These are phyloP conservation scores for Neurospora cerealis DNA, from an alignment of 495 filamentous ascomycete species.

Conservation along the genomic window DNA sequence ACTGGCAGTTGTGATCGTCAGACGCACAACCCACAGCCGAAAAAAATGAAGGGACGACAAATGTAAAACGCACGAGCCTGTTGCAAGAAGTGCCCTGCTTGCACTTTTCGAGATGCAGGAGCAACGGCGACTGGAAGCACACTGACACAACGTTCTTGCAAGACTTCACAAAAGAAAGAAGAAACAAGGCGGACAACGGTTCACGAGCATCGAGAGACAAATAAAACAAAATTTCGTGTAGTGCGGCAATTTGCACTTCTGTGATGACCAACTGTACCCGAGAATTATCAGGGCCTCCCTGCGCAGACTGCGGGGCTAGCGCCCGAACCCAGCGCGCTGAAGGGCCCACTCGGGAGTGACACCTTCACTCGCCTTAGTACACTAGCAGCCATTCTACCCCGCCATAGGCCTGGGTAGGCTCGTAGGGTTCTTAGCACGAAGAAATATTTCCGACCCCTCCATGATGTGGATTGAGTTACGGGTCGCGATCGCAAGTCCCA, in stretches of 20 bases:
- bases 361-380: neutral
- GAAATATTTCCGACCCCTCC: conserved; percentile 8
- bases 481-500: neutral
- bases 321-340: conserved; percentile 11
- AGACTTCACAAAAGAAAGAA: neutral
- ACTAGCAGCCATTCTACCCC: conserved; percentile 2
- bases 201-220: neutral
- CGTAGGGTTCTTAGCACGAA: neutral
- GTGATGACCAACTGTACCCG: neutral
- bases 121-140: neutral
- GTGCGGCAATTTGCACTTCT: neutral
- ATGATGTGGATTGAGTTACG: neutral
- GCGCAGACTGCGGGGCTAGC: conserved; percentile 4
- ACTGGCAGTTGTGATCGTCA: neutral
- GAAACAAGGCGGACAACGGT: neutral
- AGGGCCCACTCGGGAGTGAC: neutral
- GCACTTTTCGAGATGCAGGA: neutral
- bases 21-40: neutral
- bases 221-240: neutral
- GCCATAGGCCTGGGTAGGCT: conserved; percentile 7
- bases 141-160: neutral
- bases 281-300: neutral
- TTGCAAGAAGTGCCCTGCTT: neutral
- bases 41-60: neutral
- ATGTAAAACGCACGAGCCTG: neutral